Evolutionary conservation across 129 eudicot genomes (phyloP).

Genomic region (Daucus carota): DNA sequence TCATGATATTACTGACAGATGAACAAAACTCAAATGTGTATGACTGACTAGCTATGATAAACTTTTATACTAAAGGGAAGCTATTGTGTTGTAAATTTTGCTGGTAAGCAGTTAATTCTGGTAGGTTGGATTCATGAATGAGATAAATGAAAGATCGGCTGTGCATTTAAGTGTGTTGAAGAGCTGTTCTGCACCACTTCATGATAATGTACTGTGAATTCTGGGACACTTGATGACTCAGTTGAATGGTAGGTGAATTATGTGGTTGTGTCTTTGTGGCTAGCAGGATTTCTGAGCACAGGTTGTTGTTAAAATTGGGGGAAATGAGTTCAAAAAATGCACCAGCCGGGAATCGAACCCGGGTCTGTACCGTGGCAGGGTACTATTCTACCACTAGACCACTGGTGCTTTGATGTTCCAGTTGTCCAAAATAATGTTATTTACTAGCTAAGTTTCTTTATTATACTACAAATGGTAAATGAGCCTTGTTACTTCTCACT

Average conservation of each 20-base stretch:
- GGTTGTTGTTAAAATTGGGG: too few relatives aligned
- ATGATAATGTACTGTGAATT: neutral
- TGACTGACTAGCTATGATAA: neutral
- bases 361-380: slow-evolving; percentile 99
- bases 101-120: neutral
- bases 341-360: slow-evolving; percentile 27
- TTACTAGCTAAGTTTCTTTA: too few relatives aligned
- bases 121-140: neutral
- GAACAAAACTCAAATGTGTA: neutral
- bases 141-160: neutral
- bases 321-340: neutral
- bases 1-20: neutral
- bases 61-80: neutral
- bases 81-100: neutral
- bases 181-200: neutral
- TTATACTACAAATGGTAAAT: too few relatives aligned
- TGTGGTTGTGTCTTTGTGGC: too few relatives aligned
- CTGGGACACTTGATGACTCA: neutral
- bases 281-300: too few relatives aligned
- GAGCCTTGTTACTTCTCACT: too few relatives aligned
- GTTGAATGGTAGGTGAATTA: neutral
- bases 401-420: neutral
- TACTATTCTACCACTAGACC: slow-evolving; percentile 77
- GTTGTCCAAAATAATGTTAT: too few relatives aligned
- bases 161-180: neutral